Evolutionary conservation across 2,329 filamentous ascomycete genomes (phyloP).

Genomic region (Aspergillus sp.): DNA sequence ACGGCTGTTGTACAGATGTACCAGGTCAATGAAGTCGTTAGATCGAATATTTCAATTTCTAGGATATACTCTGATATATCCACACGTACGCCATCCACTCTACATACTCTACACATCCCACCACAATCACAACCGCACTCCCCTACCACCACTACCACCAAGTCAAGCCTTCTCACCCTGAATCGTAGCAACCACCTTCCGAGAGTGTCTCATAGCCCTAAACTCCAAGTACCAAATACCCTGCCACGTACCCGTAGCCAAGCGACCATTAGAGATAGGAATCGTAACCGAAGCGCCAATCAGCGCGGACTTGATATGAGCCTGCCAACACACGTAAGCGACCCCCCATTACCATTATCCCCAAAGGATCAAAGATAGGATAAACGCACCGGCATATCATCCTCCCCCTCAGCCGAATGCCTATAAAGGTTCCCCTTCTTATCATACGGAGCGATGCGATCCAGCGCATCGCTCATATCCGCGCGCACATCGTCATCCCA

Average conservation of each 20-base stretch:
- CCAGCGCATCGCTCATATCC: slow-evolving; percentile 92
- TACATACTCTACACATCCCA: background rate
- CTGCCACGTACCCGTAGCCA: slow-evolving; percentile 65
- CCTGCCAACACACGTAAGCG: slow-evolving; percentile 48
- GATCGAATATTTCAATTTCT: background rate
- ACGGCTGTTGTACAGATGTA: slow-evolving; percentile 40
- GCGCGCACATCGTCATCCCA: slow-evolving; percentile 79
- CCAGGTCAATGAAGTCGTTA: slow-evolving; percentile 31
- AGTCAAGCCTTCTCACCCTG: slow-evolving; percentile 71
- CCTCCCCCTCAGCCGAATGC: slow-evolving; percentile 80
- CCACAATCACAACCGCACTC: background rate
- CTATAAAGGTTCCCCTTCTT: slow-evolving; percentile 74
- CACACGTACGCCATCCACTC: background rate
- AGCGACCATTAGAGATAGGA: slow-evolving; percentile 81
- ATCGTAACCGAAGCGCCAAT: slow-evolving; percentile 87
- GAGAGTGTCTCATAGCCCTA: slow-evolving; percentile 69
- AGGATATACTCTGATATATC: background rate
- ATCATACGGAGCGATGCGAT: slow-evolving; percentile 84
- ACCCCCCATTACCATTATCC: no score
- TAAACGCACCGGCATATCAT: slow-evolving; percentile 85
- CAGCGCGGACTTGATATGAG: slow-evolving; percentile 89
- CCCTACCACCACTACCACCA: background rate
- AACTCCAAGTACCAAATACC: slow-evolving; percentile 97
- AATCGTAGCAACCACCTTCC: slow-evolving; percentile 88
- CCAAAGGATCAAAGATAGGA: no score